Evolutionary conservation across 768 basidiomycete genomes (phyloP), one percentile per base, ranked within the genome.

Genomic region (Coprinellus aureogranulatus): DNA sequence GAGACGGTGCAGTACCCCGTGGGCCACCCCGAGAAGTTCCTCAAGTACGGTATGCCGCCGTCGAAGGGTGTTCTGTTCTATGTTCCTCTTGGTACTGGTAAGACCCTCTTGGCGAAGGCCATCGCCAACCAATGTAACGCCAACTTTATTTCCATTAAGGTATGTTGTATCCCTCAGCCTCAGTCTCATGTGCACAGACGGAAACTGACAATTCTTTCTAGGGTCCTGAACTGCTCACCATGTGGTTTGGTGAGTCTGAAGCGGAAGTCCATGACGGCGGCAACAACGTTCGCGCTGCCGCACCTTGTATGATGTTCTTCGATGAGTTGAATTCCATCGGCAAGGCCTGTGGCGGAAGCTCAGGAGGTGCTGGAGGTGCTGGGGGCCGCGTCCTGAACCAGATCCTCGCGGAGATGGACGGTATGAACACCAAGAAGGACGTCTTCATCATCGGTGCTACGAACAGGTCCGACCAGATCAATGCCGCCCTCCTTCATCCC

Each of bases 181-280:
- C 93, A 18, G 2, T 26, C 44, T 58, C 53, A 30, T 37, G 50
- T 8, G 44, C 11, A 37, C 39, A 45, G 45, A 23, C 4, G 30
- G n/a, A n/a, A n/a, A 25, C 62, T 68, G 26, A 70, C 64, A 8
- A 30, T 49, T 42, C 47, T 18, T 53, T 58, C 14, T 63, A 89
- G 86, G 96, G 97, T 62, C 96, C 96, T 61, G 97, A 98, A 76
- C 81, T 98, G 42, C 86, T 98, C 42, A 99, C 95, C 5, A 98
- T 98, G 96, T 99, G 97, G 94, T 98, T 99, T 75, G 97, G 97
- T 86, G 97, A 99, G 82, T 98, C 96, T 5, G 97, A 99, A 78
- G 97, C 96, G 62, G 98, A 99, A 67, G 97, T 99, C 60, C 93
- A 97, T 65, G 96, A 98, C 65, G 94, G 98, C 62, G 98, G 98